Conservation (phyloP, 768 basidiomycete species). For the Solioccasus polychromus region DNA sequence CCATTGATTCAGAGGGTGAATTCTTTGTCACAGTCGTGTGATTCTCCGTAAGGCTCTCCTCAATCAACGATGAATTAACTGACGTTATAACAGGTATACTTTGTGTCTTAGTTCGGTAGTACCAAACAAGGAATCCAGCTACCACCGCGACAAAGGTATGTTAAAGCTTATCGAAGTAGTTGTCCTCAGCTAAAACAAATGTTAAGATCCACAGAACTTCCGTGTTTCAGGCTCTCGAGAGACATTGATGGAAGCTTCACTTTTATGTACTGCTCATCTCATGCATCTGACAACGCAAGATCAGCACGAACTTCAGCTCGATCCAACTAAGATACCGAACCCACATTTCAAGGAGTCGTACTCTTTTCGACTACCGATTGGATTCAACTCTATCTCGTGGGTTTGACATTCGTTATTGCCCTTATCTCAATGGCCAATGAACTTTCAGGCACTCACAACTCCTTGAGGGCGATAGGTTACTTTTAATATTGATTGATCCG, state of each 20-base stretch:
- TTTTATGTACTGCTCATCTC: conserved; percentile 25
- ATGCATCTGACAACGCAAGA: conserved; percentile 32
- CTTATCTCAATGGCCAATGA: not conserved
- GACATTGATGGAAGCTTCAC: conserved; percentile 13
- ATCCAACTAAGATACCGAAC: conserved; percentile 17
- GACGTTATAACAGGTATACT: conserved; percentile 10
- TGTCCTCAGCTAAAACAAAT: not conserved
- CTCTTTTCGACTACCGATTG: conserved; percentile 22
- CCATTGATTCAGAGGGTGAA: conserved; percentile 18
- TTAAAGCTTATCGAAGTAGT: not conserved
- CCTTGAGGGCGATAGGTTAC: conserved; percentile 36
- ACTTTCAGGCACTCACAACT: conserved; percentile 36
- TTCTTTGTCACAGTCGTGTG: conserved; percentile 12
- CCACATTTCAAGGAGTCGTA: conserved; percentile 26
- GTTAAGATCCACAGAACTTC: conserved; percentile 16
- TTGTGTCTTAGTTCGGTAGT: conserved; percentile 12
- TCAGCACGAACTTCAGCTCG: conserved; percentile 29
- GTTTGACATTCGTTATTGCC: not conserved
- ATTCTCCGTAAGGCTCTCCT: conserved; percentile 15
- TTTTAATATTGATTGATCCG: conserved; percentile 39
- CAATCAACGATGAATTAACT: not conserved
- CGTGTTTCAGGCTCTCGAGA: conserved; percentile 20
- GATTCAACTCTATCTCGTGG: conserved; percentile 23
- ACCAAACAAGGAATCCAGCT: not conserved
- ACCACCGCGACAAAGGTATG: conserved; percentile 4